Evolutionary conservation across 345 rosid species (phyloP).

Genomic region (Eucalyptus curtisii): DNA sequence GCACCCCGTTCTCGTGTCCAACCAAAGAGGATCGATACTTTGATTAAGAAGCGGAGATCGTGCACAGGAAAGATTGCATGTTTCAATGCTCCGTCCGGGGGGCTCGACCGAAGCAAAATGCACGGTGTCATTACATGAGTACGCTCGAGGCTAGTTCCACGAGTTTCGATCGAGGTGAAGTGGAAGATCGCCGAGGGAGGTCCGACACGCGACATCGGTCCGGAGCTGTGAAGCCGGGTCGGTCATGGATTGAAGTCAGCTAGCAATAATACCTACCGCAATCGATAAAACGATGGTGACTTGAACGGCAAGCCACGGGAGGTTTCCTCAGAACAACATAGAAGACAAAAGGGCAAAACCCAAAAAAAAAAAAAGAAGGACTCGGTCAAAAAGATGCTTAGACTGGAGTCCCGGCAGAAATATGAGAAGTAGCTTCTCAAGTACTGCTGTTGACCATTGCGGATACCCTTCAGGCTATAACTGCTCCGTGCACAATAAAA

Average conservation of each 20-base stretch:
- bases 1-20: too few relatives aligned
- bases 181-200: too few relatives aligned
- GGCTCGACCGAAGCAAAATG: rapidly evolving
- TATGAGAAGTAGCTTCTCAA: neutral
- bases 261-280: neutral
- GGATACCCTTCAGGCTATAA: neutral
- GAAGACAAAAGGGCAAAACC: neutral
- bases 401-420: neutral
- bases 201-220: neutral
- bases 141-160: neutral
- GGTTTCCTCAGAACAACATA: neutral
- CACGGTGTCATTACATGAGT: neutral
- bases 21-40: neutral
- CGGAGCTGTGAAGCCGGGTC: neutral
- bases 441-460: neutral
- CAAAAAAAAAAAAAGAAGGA: neutral
- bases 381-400: neutral
- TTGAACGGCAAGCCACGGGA: neutral
- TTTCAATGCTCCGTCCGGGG: neutral
- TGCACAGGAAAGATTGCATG: neutral
- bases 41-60: neutral
- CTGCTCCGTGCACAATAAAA: neutral
- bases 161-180: neutral
- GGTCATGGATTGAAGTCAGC: neutral
- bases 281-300: neutral